A percentile compares a stretch with the other conserved stretches of the same genome.
These are phyloP conservation scores for Termitomyces sp. DNA, from an alignment of 768 basidiomycete genomes.

Conservation along the genomic window DNA sequence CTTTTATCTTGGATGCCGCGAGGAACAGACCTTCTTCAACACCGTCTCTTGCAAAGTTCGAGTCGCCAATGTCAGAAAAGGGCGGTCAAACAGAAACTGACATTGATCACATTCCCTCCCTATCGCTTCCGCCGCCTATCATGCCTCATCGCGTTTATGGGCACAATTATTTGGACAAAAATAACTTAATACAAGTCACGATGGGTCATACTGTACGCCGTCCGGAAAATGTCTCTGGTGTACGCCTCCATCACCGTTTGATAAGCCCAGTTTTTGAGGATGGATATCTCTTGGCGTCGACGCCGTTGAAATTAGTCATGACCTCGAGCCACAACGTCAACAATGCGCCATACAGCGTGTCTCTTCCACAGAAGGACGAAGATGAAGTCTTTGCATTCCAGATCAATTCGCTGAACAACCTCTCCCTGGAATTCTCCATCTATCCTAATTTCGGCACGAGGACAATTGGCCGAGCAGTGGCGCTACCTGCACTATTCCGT, in stretches of 20 bases:
- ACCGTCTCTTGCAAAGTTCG: conserved; percentile 22
- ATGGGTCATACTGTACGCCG: conserved; percentile 63
- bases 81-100: conserved; percentile 54
- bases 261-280: conserved; percentile 67
- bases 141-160: conserved; percentile 98
- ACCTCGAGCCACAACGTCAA: conserved; percentile 82
- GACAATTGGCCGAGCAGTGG: conserved; percentile 90
- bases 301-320: conserved; percentile 93
- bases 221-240: conserved; percentile 34
- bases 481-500: conserved; percentile 70
- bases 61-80: conserved; percentile 39
- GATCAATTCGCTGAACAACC: conserved; percentile 63
- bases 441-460: conserved; percentile 98
- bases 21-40: conserved; percentile 25
- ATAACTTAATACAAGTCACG: conserved; percentile 80
- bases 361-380: conserved; percentile 74
- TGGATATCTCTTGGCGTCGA: conserved; percentile 65
- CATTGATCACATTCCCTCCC: conserved; percentile 87
- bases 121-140: conserved; percentile 96
- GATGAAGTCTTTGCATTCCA: conserved; percentile 85
- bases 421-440: conserved; percentile 88
- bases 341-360: conserved; percentile 87
- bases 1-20: conserved; percentile 50
- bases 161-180: conserved; percentile 90
- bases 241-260: conserved; percentile 73